Base-by-base conservation (phyloP, 371 early-diverging fungal species). In the Saksenaea vasiformis region DNA sequence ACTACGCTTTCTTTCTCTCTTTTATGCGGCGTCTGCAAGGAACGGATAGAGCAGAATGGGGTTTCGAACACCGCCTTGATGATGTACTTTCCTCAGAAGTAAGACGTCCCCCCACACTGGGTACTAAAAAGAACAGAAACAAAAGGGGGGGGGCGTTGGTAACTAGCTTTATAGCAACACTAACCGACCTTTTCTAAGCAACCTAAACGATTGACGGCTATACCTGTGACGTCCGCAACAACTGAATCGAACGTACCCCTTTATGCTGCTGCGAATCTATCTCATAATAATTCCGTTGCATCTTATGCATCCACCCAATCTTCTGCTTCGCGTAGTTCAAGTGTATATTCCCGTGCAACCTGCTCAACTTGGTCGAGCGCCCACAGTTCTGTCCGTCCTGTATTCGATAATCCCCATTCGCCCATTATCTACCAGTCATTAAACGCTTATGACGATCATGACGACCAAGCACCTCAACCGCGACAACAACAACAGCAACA, bases 241-340 rank as follows among this genome's bases (percentile, higher is more conserved):
- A 22, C n/a, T 22, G 22, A 9, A 19, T 10, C 51, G 9, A 47
- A 10, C 27, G 22, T 22, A 11, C 51, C 51, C 2, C 22, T 19
- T 22, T 47, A 47, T 11, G 22, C 51, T 8, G 22, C 51, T 0
- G 51, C 51, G 10, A 22, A 47, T 47, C 51, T 66, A 15, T 66
- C 66, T 2, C 57, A 66, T 28, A 56, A 66, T 17, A 66, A 54
- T 31, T 66, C 66, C 7, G 53, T 61, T 31, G 56, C 61, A 19
- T 66, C 66, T 19, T 56, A 61, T 10, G 61, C 66, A 5, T 66
- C 66, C 13, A 59, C 60, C 4, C 56, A 57, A 14, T 66, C 66
- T n/a, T 56, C 66, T 9, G 44, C 56, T 11, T 66, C 66, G 10
- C 61, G 58, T n/a, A 54, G 36, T 38, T 66, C 66, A 10, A 47